Percentiles rank a stretch among this genome's conserved stretches.
Conservation (phyloP, 352 stramenopile species). For the Globisporangium iwayamae region DNA sequence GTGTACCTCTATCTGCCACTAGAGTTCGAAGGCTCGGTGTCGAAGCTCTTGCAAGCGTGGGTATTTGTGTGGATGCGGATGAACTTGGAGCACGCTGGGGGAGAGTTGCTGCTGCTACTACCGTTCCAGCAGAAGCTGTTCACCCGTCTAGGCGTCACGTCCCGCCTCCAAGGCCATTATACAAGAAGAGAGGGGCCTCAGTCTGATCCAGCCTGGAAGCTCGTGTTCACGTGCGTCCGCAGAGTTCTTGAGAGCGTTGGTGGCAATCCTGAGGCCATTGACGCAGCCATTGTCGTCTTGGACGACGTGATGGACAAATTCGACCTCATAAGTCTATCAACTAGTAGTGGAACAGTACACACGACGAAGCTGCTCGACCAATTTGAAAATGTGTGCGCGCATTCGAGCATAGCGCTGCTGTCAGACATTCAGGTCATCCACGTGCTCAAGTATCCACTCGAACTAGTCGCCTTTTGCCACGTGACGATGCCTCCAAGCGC, state of each 20-base stretch:
- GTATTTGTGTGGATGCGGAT: conserved; percentile 43
- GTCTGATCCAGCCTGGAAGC: conserved; percentile 18
- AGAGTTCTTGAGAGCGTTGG: conserved; percentile 15
- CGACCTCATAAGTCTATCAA: conserved; percentile 35
- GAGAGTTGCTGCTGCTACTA: conserved; percentile 28
- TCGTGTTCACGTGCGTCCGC: conserved; percentile 28
- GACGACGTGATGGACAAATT: conserved; percentile 33
- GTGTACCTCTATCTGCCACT: conserved; percentile 56
- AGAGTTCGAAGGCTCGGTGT: conserved; percentile 36
- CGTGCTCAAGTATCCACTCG: conserved; percentile 41
- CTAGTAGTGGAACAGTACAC: conserved; percentile 8
- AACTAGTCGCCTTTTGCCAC: conserved; percentile 36
- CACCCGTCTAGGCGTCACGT: conserved; percentile 24
- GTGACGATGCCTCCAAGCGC: conserved; percentile 16
- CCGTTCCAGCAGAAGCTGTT: conserved; percentile 55
- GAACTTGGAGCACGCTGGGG: conserved; percentile 24
- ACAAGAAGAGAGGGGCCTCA: background rate
- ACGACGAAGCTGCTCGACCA: conserved; percentile 21
- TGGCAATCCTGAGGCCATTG: conserved; percentile 7
- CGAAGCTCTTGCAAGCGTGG: conserved; percentile 34
- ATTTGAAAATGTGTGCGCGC: conserved; percentile 16
- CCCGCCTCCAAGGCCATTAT: background rate
- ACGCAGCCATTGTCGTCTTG: conserved; percentile 33
- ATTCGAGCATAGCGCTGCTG: conserved; percentile 18
- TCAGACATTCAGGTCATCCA: conserved; percentile 22